phyloP scores from a whole-genome alignment of 768 basidiomycete genomes.

The Lepiota subincarnata region DNA sequence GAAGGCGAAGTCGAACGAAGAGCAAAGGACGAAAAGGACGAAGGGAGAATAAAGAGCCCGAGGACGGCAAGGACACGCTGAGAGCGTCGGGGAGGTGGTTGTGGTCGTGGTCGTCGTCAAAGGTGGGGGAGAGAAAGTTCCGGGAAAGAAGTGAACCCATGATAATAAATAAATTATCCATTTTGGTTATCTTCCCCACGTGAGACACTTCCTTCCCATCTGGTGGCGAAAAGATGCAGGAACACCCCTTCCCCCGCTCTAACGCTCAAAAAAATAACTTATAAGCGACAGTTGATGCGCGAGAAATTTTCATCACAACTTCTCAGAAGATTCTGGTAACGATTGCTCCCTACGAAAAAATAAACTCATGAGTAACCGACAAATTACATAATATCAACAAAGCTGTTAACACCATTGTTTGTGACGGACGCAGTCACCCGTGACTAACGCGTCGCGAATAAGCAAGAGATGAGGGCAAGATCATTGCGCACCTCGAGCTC shows the following conservation, averaged over 20 bases:
- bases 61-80: neutral
- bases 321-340: constrained; percentile 1
- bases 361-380: neutral
- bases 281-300: neutral
- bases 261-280: neutral
- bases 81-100: constrained; percentile 15
- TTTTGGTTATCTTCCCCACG: constrained; percentile 10
- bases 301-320: neutral
- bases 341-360: neutral
- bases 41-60: neutral
- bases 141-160: constrained; percentile 5
- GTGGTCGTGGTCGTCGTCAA: constrained; percentile 20
- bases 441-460: constrained; percentile 7
- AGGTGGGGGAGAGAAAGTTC: constrained; percentile 12
- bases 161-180: constrained; percentile 13
- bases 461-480: neutral
- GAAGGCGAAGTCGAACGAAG: neutral
- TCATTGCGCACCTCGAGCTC: neutral
- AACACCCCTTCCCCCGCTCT: neutral
- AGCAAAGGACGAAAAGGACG: neutral
- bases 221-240: neutral
- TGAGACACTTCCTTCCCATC: constrained; percentile 1
- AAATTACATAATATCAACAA: constrained; percentile 7
- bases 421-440: neutral
- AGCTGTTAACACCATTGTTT: neutral